Evolutionary conservation across 2,329 filamentous ascomycete species (phyloP).

Genomic region (Alternaria longipes): DNA sequence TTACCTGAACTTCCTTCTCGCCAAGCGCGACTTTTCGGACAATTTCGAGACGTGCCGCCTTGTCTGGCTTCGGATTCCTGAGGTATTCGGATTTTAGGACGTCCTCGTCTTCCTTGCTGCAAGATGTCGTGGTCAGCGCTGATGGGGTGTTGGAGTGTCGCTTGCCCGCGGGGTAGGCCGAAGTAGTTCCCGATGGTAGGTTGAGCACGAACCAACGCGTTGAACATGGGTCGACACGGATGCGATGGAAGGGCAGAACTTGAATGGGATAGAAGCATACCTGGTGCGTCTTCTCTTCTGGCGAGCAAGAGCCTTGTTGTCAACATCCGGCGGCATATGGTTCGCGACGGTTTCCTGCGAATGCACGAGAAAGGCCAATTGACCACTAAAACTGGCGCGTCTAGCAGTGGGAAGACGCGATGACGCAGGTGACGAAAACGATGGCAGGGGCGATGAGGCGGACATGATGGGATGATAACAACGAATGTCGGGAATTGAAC

Average conservation of each 20-base stretch:
- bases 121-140: constrained; percentile 37
- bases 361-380: constrained; percentile 68
- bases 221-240: constrained; percentile 31
- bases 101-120: constrained; percentile 76
- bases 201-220: constrained; percentile 45
- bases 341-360: constrained; percentile 65
- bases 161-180: constrained; percentile 30
- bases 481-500: neutral
- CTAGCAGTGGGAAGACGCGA: constrained; percentile 29
- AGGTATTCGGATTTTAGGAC: constrained; percentile 87
- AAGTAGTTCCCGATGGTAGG: constrained; percentile 28
- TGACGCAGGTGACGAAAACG: constrained; percentile 36
- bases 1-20: constrained; percentile 96
- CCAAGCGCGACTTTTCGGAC: constrained; percentile 86
- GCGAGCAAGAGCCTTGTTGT: constrained; percentile 67
- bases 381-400: constrained; percentile 39
- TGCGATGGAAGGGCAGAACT: constrained; percentile 22
- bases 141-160: constrained; percentile 34
- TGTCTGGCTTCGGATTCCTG: constrained; percentile 89
- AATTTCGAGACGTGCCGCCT: constrained; percentile 83
- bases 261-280: constrained; percentile 52
- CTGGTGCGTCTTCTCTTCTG: constrained; percentile 70
- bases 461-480: constrained; percentile 25
- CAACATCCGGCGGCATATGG: constrained; percentile 65
- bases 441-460: constrained; percentile 37